Base-by-base conservation (phyloP, 768 basidiomycete genomes). In the Pulveroboletus sp. region DNA sequence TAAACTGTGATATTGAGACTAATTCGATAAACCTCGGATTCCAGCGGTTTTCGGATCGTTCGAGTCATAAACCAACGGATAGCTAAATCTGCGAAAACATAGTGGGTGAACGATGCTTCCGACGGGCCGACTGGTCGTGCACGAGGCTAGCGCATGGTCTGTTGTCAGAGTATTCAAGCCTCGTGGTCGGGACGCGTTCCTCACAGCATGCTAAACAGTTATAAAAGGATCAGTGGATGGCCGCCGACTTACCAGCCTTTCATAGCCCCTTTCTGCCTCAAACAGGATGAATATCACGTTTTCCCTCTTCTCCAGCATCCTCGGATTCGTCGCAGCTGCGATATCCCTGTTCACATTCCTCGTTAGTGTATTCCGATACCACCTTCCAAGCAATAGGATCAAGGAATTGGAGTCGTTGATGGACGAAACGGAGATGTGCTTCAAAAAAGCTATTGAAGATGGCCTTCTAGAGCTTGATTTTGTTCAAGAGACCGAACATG, bases 371-470 rank as follows among this genome's bases (percentile, higher is more conserved):
- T 56, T 32, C 0, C 45, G 45, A 7, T 39, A 53, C 3, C 36
- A 37, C 1, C 55, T 56, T 17, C 55, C 53, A 0, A 49, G 47
- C 11, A 30, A 31, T 10, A 54, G 2, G 26, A 56, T 56, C 36
- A 55, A 42, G 18, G 43, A 30, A 2, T n/a, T 56, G 11, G 55
- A 55, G 3, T 28, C 15, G 1, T 4, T 51, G 2, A 26, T 56
- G 37, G 42, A 55, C 0, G 45, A 41, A 24, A 44, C 48, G 5
- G 49, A 56, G n/a, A 11, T 27, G 1, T 18, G 15, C 15, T 48
- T 57, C 26, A 38, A 30, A 1, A 39, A 47, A n/a, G 27, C 43
- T 17, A 10, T 52, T 10, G 55, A 57, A 37, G 55, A 42, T 1
- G 56, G 50, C 7, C 36, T 46, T 11, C 21, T 57, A 6, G 56